Base-by-base conservation (phyloP, 306 rosid species). In the Glycine soja region DNA sequence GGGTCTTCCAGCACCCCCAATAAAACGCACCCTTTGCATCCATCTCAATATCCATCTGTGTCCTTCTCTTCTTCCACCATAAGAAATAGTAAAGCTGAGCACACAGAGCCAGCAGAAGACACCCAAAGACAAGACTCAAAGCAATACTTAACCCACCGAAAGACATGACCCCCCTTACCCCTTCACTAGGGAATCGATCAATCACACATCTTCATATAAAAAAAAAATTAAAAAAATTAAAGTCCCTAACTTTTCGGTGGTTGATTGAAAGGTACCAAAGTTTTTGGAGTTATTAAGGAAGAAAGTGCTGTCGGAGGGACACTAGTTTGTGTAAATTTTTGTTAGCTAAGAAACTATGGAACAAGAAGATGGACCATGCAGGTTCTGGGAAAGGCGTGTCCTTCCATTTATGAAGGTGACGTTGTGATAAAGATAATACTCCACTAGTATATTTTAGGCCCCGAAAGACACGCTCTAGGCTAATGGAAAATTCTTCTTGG, bases 81-180 rank as follows among this genome's bases (percentile, higher is more conserved):
- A 94, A 70, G 83, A 92, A 69, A 68, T 92, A 94, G 91, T 86
- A 94, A 57, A 94, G 88, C 83, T 92, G 93, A 1, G 94, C 97
- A 72, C 89, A 84, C 40, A 91, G 68, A 52, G 85, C 93, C 42
- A 92, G 70, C 3, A 91, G 78, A 24, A 94, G 89, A 47, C 80
- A 90, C 74, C 94, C 97, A 83, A 92, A 91, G 0, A 92, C 94
- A 69, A 94, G 59, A 74, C 92, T 86, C 74, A 94, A 78, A 36
- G 86, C 87, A 70, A 89, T 75, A 65, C 93, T 89, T 73, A 91
- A 88, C 14, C 86, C 90, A 78, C 92, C 83, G 67, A 88, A 89
- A 85, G 85, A 64, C 81, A 83, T 82, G 87, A 81, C 80, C 59
- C 43, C 43, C 43, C 5, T 67, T 42, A 13, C 13, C 80, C 19